phyloP scores from a whole-genome alignment of 75 land plant genomes.

The Gnetum montanum region DNA sequence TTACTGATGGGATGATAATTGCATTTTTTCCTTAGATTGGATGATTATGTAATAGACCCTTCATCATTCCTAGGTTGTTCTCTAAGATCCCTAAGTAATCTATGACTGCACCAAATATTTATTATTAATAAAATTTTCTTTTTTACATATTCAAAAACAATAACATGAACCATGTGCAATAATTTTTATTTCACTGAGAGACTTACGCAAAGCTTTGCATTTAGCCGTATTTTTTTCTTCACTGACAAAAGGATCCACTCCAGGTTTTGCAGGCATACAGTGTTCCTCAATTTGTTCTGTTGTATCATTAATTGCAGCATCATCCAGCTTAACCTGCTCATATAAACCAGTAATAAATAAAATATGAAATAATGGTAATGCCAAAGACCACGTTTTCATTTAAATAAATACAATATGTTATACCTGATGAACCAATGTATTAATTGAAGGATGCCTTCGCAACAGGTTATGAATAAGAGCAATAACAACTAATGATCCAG shows the following conservation, averaged over 20 bases:
- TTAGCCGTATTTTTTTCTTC: slow-evolving; percentile 60
- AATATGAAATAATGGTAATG: too few relatives aligned
- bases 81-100: too few relatives aligned
- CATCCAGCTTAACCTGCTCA: slow-evolving; percentile 9
- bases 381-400: background rate
- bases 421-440: slow-evolving; percentile 87
- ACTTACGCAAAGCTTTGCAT: slow-evolving; percentile 85
- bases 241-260: slow-evolving; percentile 58
- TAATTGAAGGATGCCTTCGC: slow-evolving; percentile 93
- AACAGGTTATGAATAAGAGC: slow-evolving; percentile 91
- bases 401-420: slow-evolving; percentile 3
- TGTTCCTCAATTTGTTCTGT: background rate
- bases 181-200: too few relatives aligned
- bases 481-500: slow-evolving; percentile 77
- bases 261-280: slow-evolving; percentile 19
- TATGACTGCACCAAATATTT: too few relatives aligned
- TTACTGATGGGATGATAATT: too few relatives aligned
- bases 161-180: too few relatives aligned
- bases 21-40: too few relatives aligned
- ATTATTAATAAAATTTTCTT: too few relatives aligned
- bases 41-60: too few relatives aligned
- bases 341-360: too few relatives aligned
- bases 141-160: too few relatives aligned
- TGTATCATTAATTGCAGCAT: slow-evolving; percentile 1
- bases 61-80: too few relatives aligned